Base-by-base conservation (phyloP, 352 stramenopile species). In the Stramenopiles sp. region DNA sequence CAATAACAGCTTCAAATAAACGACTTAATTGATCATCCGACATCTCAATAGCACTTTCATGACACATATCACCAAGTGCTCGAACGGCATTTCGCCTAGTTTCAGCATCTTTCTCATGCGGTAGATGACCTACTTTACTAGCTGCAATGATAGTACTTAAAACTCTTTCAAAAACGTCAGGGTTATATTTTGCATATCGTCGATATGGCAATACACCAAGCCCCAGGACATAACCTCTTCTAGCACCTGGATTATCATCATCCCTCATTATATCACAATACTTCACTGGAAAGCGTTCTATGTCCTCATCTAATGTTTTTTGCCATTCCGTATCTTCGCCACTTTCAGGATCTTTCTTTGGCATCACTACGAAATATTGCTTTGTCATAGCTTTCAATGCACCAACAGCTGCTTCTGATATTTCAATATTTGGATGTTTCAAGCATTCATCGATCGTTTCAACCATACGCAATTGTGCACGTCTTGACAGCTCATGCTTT, bases 31-130 rank as follows among this genome's bases (percentile, higher is more conserved):
- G n/a, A n/a, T n/a, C n/a, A n/a, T n/a, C n/a, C n/a, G n/a, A n/a
- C n/a, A 90, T 29, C 81, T 78, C 20, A 98, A 81, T 0, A 98
- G 85, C 33, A 92, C 85, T 7, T 87, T 81, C 20, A 97, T 88
- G 0, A 97, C 84, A 88, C 0, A 99, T 83, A 78, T 94, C 89
- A 0, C 90, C 86, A 0, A 98, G 82, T n/a, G 94, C 89, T 63
- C 85, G 84, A 30, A 98, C 88, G 1, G 94, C 91, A 82, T 97
- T 96, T 30, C 96, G 88, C 43, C 95, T 88, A 31, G 94, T 98
- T 83, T 98, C 95, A 23, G 95, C 95, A 79, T 97, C 91, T 78
- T 90, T 87, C 32, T 95, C 88, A 63, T 94, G 89, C 27, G 81
- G 79, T 1, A 81, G 86, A 31, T 81, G 81, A 65, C 86, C 83